A percentile compares a stretch with the other conserved stretches of the same genome.
These are phyloP conservation scores for Achlya hypogyna DNA, from an alignment of 352 stramenopile species.

Conservation along the genomic window DNA sequence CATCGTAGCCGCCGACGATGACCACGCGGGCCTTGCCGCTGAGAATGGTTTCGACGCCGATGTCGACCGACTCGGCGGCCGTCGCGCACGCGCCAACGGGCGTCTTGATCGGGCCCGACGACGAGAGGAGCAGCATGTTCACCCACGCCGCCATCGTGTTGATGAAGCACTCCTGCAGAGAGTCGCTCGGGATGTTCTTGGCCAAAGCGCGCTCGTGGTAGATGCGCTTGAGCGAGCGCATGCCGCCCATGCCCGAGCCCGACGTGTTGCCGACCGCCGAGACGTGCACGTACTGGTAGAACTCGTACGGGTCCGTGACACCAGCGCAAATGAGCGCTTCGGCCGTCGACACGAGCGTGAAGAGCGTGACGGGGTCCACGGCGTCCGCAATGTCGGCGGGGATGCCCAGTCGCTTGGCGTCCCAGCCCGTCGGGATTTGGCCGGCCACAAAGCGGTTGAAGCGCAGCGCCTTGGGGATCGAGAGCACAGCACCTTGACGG, in stretches of 20 bases:
- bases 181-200: slow-evolving; percentile 68
- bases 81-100: slow-evolving; percentile 80
- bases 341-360: slow-evolving; percentile 61
- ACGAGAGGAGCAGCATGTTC: slow-evolving; percentile 84
- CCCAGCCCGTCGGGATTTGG: slow-evolving; percentile 85
- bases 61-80: slow-evolving; percentile 79
- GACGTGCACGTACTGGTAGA: slow-evolving; percentile 88
- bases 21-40: slow-evolving; percentile 78
- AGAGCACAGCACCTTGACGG: slow-evolving; percentile 70
- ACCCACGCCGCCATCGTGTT: slow-evolving; percentile 84
- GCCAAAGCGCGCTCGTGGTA: slow-evolving; percentile 62
- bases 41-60: slow-evolving; percentile 83
- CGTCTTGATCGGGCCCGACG: slow-evolving; percentile 83
- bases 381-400: slow-evolving; percentile 72
- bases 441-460: slow-evolving; percentile 83
- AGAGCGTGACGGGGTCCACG: slow-evolving; percentile 74
- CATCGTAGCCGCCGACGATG: slow-evolving; percentile 78
- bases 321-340: slow-evolving; percentile 71
- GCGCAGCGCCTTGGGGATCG: slow-evolving; percentile 62
- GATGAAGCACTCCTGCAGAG: slow-evolving; percentile 80
- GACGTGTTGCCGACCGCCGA: slow-evolving; percentile 81
- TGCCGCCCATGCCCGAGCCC: slow-evolving; percentile 73
- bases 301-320: slow-evolving; percentile 85
- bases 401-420: slow-evolving; percentile 63
- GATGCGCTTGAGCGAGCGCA: slow-evolving; percentile 66